phyloP scores from a whole-genome alignment of 2,329 filamentous ascomycete genomes.

The Claviceps maximensis region DNA sequence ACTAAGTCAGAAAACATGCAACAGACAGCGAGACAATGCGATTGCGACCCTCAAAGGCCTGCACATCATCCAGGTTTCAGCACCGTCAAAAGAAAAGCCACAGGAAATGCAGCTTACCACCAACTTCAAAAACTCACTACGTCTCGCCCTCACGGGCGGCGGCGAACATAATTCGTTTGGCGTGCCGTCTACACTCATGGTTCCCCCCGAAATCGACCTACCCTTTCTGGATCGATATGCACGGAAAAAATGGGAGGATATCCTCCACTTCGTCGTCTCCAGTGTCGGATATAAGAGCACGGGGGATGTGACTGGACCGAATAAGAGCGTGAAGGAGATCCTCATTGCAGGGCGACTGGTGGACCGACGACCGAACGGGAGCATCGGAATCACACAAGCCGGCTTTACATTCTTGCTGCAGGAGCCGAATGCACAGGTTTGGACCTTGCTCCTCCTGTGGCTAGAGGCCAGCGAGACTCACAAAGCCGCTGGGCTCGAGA shows the following conservation, averaged over 20 bases:
- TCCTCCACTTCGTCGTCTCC: conserved; percentile 88
- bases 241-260: conserved; percentile 84
- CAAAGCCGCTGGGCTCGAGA: conserved; percentile 55
- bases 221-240: conserved; percentile 74
- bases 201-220: conserved; percentile 51
- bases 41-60: conserved; percentile 69
- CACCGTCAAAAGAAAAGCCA: conserved; percentile 45
- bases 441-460: conserved; percentile 88
- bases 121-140: conserved; percentile 72
- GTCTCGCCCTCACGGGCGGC: conserved; percentile 76
- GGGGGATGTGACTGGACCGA: conserved; percentile 40
- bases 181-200: conserved; percentile 57
- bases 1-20: conserved; percentile 1
- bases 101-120: conserved; percentile 64
- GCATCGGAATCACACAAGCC: conserved; percentile 71
- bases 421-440: conserved; percentile 92
- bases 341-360: conserved; percentile 73
- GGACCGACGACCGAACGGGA: conserved; percentile 48
- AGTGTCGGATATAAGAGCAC: conserved; percentile 45
- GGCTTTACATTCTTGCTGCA: conserved; percentile 93
- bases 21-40: conserved; percentile 69
- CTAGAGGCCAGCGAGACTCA: conserved; percentile 62
- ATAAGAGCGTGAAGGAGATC: conserved; percentile 71
- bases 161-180: conserved; percentile 83
- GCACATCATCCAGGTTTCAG: conserved; percentile 66